Evolutionary conservation across 176 grass and related monocot species (phyloP).

Genomic region (Neostapfia colusana): DNA sequence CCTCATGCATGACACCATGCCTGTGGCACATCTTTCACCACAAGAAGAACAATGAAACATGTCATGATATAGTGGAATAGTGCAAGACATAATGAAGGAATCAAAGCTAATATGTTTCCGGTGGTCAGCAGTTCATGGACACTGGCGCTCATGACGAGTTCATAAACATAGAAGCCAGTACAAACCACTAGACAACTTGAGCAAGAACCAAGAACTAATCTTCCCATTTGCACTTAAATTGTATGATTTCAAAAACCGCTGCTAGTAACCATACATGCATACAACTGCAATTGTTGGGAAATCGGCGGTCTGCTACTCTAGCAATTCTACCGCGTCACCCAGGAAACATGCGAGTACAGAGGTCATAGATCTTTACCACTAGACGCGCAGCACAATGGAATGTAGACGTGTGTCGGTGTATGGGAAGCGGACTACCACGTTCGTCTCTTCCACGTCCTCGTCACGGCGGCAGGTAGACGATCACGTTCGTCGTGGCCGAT

Average conservation of each 20-base stretch:
- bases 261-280: constrained; percentile 4
- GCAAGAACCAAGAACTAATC: not conserved
- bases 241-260: not conserved
- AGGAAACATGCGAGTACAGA: too few species aligned
- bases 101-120: constrained; percentile 2
- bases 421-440: too few species aligned
- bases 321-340: too few species aligned
- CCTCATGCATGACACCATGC: constrained; percentile 92
- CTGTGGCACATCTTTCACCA: constrained; percentile 61
- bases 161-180: not conserved
- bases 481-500: too few species aligned
- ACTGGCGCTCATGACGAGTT: not conserved
- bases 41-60: constrained; percentile 19
- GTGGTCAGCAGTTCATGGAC: not conserved
- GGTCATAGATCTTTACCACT: too few species aligned
- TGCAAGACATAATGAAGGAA: constrained; percentile 29
- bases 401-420: too few species aligned
- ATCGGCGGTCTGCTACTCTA: too few species aligned
- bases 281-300: not conserved
- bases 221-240: not conserved
- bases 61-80: constrained; percentile 16
- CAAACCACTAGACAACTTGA: constrained; percentile 11
- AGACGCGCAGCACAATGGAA: too few species aligned
- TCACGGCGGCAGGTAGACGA: too few species aligned
- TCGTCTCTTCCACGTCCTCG: too few species aligned